Evolutionary conservation across 2,329 filamentous ascomycete genomes (phyloP).

Genomic region (Fusarium foetens): DNA sequence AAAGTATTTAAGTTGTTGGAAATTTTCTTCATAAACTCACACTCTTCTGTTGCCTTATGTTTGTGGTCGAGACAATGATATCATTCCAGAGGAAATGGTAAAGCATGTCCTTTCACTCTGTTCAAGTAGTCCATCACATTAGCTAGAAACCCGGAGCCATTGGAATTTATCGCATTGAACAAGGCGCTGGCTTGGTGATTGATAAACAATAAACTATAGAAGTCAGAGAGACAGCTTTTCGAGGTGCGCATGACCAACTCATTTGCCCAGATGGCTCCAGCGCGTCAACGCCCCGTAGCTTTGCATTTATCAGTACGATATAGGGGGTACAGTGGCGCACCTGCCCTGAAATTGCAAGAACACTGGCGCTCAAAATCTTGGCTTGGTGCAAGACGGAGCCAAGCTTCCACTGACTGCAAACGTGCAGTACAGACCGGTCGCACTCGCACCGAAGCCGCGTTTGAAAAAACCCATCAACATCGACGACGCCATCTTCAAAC

Average conservation of each 20-base stretch:
- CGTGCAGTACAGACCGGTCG: slow-evolving; percentile 32
- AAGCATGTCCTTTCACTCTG: neutral
- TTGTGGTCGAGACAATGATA: neutral
- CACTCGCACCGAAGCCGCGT: slow-evolving; percentile 40
- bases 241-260: neutral
- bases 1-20: neutral
- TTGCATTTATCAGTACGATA: slow-evolving; percentile 10
- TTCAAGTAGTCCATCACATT: neutral
- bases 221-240: neutral
- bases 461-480: slow-evolving; percentile 46
- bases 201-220: neutral
- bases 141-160: neutral
- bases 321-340: slow-evolving; percentile 17
- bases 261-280: slow-evolving; percentile 11
- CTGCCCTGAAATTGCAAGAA: slow-evolving; percentile 17
- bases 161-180: neutral
- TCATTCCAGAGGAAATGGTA: neutral
- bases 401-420: slow-evolving; percentile 34
- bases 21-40: neutral
- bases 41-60: neutral
- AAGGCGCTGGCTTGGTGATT: neutral
- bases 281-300: slow-evolving; percentile 13
- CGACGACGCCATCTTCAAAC: slow-evolving; percentile 43
- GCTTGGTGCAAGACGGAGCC: slow-evolving; percentile 12
- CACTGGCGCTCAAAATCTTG: slow-evolving; percentile 24